A percentile compares a stretch with the other conserved stretches of the same genome.
phyloP scores from a whole-genome alignment of 371 early-diverging fungal species.

The Rhizopus microsporus region DNA sequence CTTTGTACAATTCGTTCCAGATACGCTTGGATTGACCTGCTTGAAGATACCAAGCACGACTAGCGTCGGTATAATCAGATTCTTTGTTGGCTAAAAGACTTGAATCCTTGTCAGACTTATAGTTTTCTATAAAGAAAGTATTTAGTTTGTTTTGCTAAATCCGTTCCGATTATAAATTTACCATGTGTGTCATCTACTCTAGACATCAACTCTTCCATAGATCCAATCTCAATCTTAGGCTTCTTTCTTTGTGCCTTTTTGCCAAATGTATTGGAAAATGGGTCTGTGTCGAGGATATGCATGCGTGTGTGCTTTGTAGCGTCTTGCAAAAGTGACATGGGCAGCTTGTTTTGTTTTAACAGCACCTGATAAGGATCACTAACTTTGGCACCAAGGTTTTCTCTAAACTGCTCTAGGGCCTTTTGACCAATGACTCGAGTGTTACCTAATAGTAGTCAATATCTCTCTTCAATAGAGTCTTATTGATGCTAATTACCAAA shows the following conservation, averaged over 20 bases:
- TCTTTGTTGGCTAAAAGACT: slow-evolving; percentile 73
- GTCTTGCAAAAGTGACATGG: slow-evolving; percentile 92
- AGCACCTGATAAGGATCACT: slow-evolving; percentile 98
- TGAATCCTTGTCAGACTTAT: slow-evolving; percentile 75
- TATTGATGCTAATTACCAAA: slow-evolving; percentile 72
- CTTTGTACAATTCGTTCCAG: slow-evolving; percentile 99
- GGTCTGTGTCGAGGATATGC: slow-evolving; percentile 92
- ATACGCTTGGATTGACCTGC: slow-evolving; percentile 98
- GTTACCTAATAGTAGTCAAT: slow-evolving; percentile 61
- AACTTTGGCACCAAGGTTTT: slow-evolving; percentile 85
- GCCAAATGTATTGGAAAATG: slow-evolving; percentile 91
- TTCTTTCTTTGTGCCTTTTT: slow-evolving; percentile 94
- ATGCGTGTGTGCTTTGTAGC: slow-evolving; percentile 80
- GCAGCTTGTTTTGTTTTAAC: slow-evolving; percentile 94
- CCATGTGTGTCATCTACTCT: slow-evolving; percentile 65
- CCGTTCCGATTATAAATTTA: slow-evolving; percentile 15
- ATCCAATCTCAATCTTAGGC: slow-evolving; percentile 77
- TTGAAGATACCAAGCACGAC: slow-evolving; percentile 84
- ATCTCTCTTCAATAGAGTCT: background rate
- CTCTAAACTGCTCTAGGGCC: slow-evolving; percentile 87
- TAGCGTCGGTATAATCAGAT: slow-evolving; percentile 72
- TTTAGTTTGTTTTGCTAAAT: background rate
- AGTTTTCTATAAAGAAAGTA: slow-evolving; percentile 56
- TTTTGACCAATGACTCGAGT: slow-evolving; percentile 94
- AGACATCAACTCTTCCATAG: slow-evolving; percentile 84